Evolutionary conservation across 805 yeast species (phyloP).

Genomic region (Candida taoyuanica): DNA sequence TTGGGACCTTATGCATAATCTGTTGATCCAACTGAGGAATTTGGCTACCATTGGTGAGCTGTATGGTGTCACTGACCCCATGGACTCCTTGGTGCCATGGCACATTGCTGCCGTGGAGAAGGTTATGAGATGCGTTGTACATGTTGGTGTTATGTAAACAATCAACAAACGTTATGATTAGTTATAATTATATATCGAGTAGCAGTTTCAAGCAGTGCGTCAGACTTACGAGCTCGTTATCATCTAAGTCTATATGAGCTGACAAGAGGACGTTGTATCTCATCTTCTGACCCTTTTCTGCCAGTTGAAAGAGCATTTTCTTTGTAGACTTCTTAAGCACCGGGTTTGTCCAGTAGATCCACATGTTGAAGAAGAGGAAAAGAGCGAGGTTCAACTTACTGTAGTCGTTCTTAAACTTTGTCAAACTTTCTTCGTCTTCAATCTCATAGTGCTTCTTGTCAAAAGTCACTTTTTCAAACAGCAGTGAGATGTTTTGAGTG

Average conservation of each 20-base stretch:
- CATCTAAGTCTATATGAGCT: conserved; percentile 1
- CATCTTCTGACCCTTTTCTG: conserved; percentile 14
- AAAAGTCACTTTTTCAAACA: conserved; percentile 16
- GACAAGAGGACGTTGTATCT: conserved; percentile 4
- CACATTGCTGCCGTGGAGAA: conserved; percentile 67
- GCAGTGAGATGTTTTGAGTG: conserved; percentile 1
- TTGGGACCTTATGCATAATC: conserved; percentile 46
- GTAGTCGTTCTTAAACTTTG: conserved; percentile 11
- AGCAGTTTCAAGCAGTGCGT: conserved; percentile 7
- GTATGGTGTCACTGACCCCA: conserved; percentile 32
- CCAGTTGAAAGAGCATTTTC: conserved; percentile 4
- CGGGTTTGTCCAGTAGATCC: conserved; percentile 10
- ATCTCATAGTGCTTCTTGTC: conserved; percentile 7
- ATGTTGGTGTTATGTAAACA: conserved; percentile 30
- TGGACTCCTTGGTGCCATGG: conserved; percentile 56
- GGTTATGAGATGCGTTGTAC: conserved; percentile 53
- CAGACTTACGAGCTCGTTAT: conserved; percentile 1
- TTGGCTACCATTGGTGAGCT: conserved; percentile 39
- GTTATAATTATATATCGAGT: not conserved
- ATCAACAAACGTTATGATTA: not conserved
- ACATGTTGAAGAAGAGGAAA: conserved; percentile 15
- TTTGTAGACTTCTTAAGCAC: not conserved
- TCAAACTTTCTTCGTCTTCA: not conserved
- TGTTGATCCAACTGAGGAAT: conserved; percentile 59
- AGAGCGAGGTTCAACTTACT: conserved; percentile 11